Evolutionary conservation across 2,329 filamentous ascomycete species (phyloP).

Genomic region (Orbilia quercus): DNA sequence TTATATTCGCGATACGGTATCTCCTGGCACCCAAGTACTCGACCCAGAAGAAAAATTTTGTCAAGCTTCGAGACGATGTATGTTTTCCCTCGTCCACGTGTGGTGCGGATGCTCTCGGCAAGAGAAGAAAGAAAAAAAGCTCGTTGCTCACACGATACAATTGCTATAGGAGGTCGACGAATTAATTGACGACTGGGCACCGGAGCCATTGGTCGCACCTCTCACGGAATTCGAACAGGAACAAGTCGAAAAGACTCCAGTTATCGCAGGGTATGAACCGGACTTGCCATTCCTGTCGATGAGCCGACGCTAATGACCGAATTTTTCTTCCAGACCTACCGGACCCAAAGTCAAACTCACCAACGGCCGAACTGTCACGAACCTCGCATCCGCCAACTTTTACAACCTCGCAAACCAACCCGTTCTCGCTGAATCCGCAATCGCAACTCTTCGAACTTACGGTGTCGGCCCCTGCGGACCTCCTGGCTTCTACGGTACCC

Average conservation of each 20-base stretch:
- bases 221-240: conserved; percentile 79
- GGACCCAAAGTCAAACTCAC: conserved; percentile 86
- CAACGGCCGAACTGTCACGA: conserved; percentile 86
- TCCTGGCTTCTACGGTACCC: conserved; percentile 96
- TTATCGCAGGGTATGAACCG: conserved; percentile 81
- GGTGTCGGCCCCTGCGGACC: conserved; percentile 96
- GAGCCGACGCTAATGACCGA: conserved; percentile 15
- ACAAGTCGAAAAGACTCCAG: conserved; percentile 84
- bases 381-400: conserved; percentile 95
- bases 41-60: conserved; percentile 87
- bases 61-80: conserved; percentile 85
- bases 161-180: conserved; percentile 84
- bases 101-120: conserved; percentile 2
- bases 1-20: conserved; percentile 95
- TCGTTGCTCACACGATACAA: conserved; percentile 32
- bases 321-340: conserved; percentile 73
- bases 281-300: neutral
- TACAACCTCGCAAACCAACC: conserved; percentile 97
- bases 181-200: conserved; percentile 93
- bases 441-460: conserved; percentile 91
- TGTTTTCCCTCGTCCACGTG: conserved; percentile 55
- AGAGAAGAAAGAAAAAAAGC: neutral
- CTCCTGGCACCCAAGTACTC: conserved; percentile 91
- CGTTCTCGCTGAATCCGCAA: conserved; percentile 90
- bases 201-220: conserved; percentile 85